Percentiles rank a stretch among this genome's conserved stretches.
Conservation (phyloP, 768 basidiomycete genomes). For the Tulasnella sp. region DNA sequence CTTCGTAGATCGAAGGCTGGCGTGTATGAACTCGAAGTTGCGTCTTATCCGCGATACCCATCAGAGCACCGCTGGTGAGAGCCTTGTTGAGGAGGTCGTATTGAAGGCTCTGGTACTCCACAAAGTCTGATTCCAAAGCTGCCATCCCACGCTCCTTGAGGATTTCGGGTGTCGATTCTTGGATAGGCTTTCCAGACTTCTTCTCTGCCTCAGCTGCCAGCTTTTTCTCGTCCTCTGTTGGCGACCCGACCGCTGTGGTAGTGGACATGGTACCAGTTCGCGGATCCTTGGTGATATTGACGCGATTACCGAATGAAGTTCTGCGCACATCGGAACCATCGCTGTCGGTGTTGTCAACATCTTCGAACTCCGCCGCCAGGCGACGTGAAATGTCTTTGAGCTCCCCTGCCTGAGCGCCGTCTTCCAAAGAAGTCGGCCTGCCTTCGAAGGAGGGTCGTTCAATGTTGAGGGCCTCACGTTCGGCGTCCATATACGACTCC, state of each 20-base stretch:
- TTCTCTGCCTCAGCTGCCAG: neutral
- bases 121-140: constrained; percentile 16
- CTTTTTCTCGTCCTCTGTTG: constrained; percentile 10
- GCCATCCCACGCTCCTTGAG: constrained; percentile 10
- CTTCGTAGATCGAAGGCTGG: constrained; percentile 19
- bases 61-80: constrained; percentile 19
- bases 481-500: constrained; percentile 19
- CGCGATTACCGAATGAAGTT: no score
- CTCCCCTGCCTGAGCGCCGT: constrained; percentile 9
- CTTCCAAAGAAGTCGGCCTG: neutral
- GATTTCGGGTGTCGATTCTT: neutral
- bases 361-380: constrained; percentile 11
- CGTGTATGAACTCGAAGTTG: constrained; percentile 18
- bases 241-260: neutral
- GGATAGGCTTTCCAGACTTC: no score
- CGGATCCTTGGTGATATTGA: no score
- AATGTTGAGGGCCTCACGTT: constrained; percentile 3
- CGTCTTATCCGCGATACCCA: constrained; percentile 12
- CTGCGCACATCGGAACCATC: neutral
- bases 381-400: constrained; percentile 12
- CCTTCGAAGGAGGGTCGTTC: neutral
- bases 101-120: constrained; percentile 20
- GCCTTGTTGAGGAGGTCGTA: constrained; percentile 20
- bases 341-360: neutral
- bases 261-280: no score